These are phyloP conservation scores for Orbilia oligospora DNA, from an alignment of 2,329 filamentous ascomycete genomes.

Conservation along the genomic window DNA sequence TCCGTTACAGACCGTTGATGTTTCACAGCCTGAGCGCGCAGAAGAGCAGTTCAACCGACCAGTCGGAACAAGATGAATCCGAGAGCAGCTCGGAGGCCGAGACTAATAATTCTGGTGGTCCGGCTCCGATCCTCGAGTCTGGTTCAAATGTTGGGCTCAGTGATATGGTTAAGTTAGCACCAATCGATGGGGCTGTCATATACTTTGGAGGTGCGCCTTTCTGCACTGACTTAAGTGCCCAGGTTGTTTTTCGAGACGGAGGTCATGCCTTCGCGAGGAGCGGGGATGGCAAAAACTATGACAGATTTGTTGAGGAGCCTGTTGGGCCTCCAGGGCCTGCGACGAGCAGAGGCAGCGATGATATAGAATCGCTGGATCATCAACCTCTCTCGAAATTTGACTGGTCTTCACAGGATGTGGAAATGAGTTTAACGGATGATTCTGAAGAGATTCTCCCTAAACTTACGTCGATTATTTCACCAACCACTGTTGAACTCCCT, in stretches of 20 bases:
- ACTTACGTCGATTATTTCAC: constrained; percentile 31
- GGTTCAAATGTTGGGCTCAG: constrained; percentile 36
- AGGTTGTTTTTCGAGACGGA: constrained; percentile 70
- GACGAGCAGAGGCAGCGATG: constrained; percentile 33
- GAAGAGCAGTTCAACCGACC: constrained; percentile 42
- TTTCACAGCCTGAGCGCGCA: constrained; percentile 41
- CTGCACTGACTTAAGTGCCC: constrained; percentile 78
- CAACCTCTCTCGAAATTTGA: constrained; percentile 39
- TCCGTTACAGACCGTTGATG: constrained; percentile 48
- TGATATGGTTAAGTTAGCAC: constrained; percentile 49
- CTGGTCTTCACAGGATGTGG: constrained; percentile 61
- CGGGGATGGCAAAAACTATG: constrained; percentile 61
- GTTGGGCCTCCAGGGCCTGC: constrained; percentile 37
- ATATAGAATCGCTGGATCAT: background rate
- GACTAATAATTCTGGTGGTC: constrained; percentile 39
- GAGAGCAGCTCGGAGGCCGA: constrained; percentile 47
- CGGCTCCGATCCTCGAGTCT: constrained; percentile 50
- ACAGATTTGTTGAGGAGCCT: constrained; percentile 55
- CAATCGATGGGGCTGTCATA: constrained; percentile 77
- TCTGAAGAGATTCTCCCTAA: constrained; percentile 66
- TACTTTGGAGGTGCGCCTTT: constrained; percentile 86
- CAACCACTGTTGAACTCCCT: constrained; percentile 40
- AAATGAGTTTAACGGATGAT: constrained; percentile 68
- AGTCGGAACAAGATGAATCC: constrained; percentile 42
- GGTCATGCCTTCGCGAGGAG: constrained; percentile 64